phyloP scores from a whole-genome alignment of 2,329 filamentous ascomycete species.

The Pseudogymnoascus sp. region DNA sequence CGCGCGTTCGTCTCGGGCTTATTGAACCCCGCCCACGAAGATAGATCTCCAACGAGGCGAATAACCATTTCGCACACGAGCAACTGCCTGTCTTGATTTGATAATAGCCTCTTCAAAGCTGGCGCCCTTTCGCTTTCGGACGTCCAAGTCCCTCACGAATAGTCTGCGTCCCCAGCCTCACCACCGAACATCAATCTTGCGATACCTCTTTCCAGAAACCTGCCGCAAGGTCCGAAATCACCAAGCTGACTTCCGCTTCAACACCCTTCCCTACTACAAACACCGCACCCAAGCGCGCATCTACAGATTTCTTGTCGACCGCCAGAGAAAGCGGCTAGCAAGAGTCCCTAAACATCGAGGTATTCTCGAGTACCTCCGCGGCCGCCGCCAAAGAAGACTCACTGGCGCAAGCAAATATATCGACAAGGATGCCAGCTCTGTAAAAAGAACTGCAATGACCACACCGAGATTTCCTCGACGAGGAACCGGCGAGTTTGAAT shows the following conservation, averaged over 20 bases:
- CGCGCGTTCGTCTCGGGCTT: not conserved
- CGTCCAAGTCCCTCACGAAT: slow-evolving; percentile 4
- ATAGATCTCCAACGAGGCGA: not conserved
- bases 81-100: not conserved
- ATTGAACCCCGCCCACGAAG: not conserved
- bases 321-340: slow-evolving; percentile 48
- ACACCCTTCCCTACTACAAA: slow-evolving; percentile 64
- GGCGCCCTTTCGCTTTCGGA: slow-evolving; percentile 7
- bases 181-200: slow-evolving; percentile 45
- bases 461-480: slow-evolving; percentile 24
- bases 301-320: slow-evolving; percentile 63
- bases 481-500: slow-evolving; percentile 15
- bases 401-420: not conserved
- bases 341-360: slow-evolving; percentile 39
- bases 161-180: slow-evolving; percentile 25
- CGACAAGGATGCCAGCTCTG: slow-evolving; percentile 26
- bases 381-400: slow-evolving; percentile 26
- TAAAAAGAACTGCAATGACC: slow-evolving; percentile 21
- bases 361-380: slow-evolving; percentile 37
- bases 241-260: slow-evolving; percentile 63
- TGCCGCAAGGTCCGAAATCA: slow-evolving; percentile 56
- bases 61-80: not conserved
- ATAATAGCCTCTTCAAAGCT: not conserved
- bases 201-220: slow-evolving; percentile 60
- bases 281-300: slow-evolving; percentile 66